Base-by-base conservation (phyloP, 2,329 filamentous ascomycete genomes). In the Ophiostoma sp. region DNA sequence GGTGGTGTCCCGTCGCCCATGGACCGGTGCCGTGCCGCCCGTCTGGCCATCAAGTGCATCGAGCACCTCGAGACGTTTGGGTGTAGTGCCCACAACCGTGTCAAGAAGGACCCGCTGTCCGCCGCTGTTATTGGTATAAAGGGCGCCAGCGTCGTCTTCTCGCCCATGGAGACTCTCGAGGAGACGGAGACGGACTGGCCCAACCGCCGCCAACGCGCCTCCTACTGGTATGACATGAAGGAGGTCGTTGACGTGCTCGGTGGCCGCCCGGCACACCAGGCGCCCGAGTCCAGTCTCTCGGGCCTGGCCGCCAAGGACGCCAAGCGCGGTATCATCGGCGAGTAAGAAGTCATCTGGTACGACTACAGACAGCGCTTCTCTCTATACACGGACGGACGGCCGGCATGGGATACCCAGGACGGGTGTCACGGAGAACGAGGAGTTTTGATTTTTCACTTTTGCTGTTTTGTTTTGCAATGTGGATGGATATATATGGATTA, bases 1-100 rank as follows among this genome's bases (percentile, higher is more conserved):
- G 95, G 95, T 78, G 94, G 94, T 73, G 93, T 93, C 59, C 96
- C 96, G 0, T 97, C 93, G 2, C 91, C 96, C 7, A 98, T 99
- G 95, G 96, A 99, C 83, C 92, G 96, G 72, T 95, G 95, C 78
- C 91, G 96, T 64, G 95, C 96, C 1, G 92, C 97, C 31, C 89
- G 96, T 69, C 91, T 99, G 79, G 94, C 95, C 11, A 96, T 98
- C 83, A 95, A 95, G 84, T 97, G 94, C 81, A 92, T 98, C 80
- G 91, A 97, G 84, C 94, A 97, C 80, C 86, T 99, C 3, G 96
- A 99, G 83, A 82, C 83, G 28, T 97, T 91, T 79, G 90, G 90
- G 7, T 90, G 89, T 69, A 89, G 89, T 78, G 86, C 87, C 48
- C 87, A 88, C 74, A 85, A 87, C 52, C 89, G 91, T 75, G 92